These are phyloP conservation scores for Blastomyces percursus DNA, from an alignment of 2,329 filamentous ascomycete genomes.

Conservation along the genomic window DNA sequence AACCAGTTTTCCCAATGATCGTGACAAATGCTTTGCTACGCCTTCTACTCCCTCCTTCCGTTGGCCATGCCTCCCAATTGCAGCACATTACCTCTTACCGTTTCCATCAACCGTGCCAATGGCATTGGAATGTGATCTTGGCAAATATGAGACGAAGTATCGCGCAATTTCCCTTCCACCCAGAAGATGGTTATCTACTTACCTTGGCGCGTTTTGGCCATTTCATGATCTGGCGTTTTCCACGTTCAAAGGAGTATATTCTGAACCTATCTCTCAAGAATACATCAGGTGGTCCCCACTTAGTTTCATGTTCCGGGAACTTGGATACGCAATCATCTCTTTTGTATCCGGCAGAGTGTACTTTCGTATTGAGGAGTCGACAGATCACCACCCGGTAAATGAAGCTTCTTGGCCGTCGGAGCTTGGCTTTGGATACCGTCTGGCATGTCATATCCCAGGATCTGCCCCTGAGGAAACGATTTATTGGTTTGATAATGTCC, in stretches of 20 bases:
- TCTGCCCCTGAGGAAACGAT: constrained; percentile 4
- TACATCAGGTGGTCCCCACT: not conserved
- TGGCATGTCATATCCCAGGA: not conserved
- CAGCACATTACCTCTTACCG: not conserved
- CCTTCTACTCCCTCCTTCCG: not conserved
- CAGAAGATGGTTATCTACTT: not conserved
- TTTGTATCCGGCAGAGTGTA: not conserved
- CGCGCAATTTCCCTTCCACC: not conserved
- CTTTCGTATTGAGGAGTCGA: not conserved
- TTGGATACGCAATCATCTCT: constrained; percentile 4
- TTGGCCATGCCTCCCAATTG: not conserved
- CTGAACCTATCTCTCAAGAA: not conserved
- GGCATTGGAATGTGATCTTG: not conserved
- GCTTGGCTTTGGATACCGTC: not conserved
- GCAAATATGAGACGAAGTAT: not conserved
- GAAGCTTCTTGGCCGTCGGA: not conserved
- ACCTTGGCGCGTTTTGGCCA: not conserved
- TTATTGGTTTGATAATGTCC: constrained; percentile 6
- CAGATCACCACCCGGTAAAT: not conserved
- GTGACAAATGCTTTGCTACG: not conserved
- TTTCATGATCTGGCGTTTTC: constrained; percentile 4
- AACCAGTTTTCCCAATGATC: not conserved
- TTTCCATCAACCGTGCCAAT: not conserved
- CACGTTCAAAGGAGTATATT: not conserved
- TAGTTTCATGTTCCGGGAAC: constrained; percentile 2